Base-by-base conservation (phyloP, 2,329 filamentous ascomycete genomes). In the Hyphodiscus sp. region DNA sequence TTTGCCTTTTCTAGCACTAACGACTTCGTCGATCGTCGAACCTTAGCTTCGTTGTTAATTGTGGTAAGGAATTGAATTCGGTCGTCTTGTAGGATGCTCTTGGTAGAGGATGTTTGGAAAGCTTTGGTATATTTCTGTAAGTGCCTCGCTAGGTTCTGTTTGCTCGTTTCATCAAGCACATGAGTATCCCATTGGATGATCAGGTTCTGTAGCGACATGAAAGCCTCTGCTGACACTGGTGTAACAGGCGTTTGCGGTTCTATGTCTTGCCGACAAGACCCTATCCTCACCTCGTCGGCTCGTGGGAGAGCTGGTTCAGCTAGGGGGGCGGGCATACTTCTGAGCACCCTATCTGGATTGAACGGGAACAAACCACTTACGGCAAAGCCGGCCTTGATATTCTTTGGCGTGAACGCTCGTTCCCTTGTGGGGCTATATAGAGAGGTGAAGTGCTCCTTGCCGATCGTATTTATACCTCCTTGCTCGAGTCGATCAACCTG, bases 311-410 rank as follows among this genome's bases (percentile, higher is more conserved):
- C 23, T 26, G 8, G 23, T 26, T 26, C 8, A 26, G 23, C 23
- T 26, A 26, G 52, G 5, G 61, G 64, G 49, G 60, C 63, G n/a
- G 51, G 63, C 18, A 60, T 62, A 52, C 56, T 47, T 54, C 50
- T 55, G 10, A 68, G 59, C 46, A 68, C 64, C 57, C 61, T 66
- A 10, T 66, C 56, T 57, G 58, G 63, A 49, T 67, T 66, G 45
- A 65, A 65, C 13, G 42, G 50, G 38, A 56, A 56, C 16, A 56
- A 15, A 51, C 54, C 20, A 51, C 50, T 47, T 50, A 33, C 62
- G 47, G 59, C 52, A 54, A 47, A 68, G 1, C 54, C 64, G 20
- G 64, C 49, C n/a, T 44, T 53, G 47, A 69, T 68, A 45, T 68
- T 70, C 54, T 54, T 63, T 8, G 26, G 26, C 33, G 53, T 58